Evolutionary conservation across 2,329 filamentous ascomycete species (phyloP), one percentile per base, ranked within the genome.

Genomic region (Zarea fungicola): DNA sequence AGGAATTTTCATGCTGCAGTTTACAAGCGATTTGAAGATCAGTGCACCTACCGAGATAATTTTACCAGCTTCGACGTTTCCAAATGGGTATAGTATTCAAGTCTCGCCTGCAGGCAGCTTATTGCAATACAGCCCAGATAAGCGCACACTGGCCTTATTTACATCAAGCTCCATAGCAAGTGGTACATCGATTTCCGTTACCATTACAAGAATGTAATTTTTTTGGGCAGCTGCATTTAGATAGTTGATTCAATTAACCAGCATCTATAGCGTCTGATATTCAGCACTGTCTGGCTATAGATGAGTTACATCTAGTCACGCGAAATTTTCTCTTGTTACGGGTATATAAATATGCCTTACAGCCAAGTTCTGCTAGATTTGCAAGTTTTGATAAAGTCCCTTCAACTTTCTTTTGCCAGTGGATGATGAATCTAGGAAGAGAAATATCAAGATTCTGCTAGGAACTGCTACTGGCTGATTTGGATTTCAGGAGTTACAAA

Each of bases 21-120:
- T 56, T 23, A 42, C 29, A 14, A 40, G 45, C 6, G 46, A 54
- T 25, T 18, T 48, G 23, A 22, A 10, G 16, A 50, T 54, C 21
- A 35, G 40, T 25, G 52, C 54, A 19, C 54, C 54, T 2, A 55
- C 54, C 9, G 54, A 55, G 10, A 49, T 55, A 9, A 55, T 55
- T 22, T 31, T 55, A 21, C 54, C 54, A 7, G 18, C 11, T n/a
- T 31, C 40, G 22, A 42, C 44, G 1, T 55, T 55, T 35, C 50
- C 52, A 22, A 40, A 46, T 13, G 54, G 54, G 14, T 55, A 52
- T 21, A 42, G 18, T n/a, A 50, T 55, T 10, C 42, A 44, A 6
- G 11, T 54, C 5, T 26, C 19, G 1, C 54, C 54, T 3, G 13
- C 19, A 2, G 50, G 42, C 10, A 50, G 52, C 45, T 36, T 55